Conservation (phyloP, 768 basidiomycete genomes). For the Boletellus ananiceps region DNA sequence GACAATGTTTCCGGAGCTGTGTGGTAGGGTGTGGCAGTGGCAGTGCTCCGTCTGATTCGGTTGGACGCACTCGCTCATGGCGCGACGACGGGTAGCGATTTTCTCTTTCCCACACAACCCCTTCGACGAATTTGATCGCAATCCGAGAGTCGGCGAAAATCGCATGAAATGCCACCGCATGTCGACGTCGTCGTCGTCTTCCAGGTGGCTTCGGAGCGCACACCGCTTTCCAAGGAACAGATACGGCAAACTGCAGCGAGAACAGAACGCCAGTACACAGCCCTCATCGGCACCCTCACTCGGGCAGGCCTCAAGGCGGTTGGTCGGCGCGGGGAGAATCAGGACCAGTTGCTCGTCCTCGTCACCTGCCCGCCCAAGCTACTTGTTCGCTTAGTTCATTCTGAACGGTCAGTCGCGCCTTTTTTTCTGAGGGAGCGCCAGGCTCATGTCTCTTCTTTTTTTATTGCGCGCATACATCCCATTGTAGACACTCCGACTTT, state of each 20-base stretch:
- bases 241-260: slow-evolving; percentile 57
- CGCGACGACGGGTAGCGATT: neutral
- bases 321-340: slow-evolving; percentile 69
- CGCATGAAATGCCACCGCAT: slow-evolving; percentile 42
- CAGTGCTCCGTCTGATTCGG: neutral
- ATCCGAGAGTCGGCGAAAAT: neutral
- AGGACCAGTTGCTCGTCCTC: slow-evolving; percentile 74
- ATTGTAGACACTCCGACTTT: slow-evolving; percentile 65
- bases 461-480: neutral
- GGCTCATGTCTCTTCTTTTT: neutral
- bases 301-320: slow-evolving; percentile 65
- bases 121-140: neutral
- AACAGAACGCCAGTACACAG: slow-evolving; percentile 65
- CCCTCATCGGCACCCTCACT: slow-evolving; percentile 57
- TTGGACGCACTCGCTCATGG: neutral
- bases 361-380: slow-evolving; percentile 63
- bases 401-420: slow-evolving; percentile 60
- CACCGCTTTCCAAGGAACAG: slow-evolving; percentile 54
- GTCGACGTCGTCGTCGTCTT: slow-evolving; percentile 77
- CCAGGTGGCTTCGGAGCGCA: slow-evolving; percentile 39
- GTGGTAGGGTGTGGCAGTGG: neutral
- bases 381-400: slow-evolving; percentile 59
- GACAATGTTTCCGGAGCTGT: no score
- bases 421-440: neutral
- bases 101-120: slow-evolving; percentile 4